Base-by-base conservation (phyloP, 495 filamentous ascomycete genomes). In the Penicillium malachiteum region DNA sequence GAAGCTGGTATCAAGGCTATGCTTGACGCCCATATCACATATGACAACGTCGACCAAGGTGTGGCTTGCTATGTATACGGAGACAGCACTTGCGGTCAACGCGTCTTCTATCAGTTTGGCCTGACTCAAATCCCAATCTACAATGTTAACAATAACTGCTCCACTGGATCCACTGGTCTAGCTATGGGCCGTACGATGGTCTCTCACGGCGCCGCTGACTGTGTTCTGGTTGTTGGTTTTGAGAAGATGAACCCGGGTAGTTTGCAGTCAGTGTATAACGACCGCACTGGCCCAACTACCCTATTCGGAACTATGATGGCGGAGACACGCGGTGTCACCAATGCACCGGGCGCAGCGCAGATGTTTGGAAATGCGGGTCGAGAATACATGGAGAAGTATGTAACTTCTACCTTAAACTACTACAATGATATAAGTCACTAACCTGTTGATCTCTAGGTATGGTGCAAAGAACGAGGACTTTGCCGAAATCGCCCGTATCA, bases 91-190 rank as follows among this genome's bases (percentile, higher is more conserved):
- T 93, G 89, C 64, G 94, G 94, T 26, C 94, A 98, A 80, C 86
- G 94, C 45, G 92, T 97, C 58, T 97, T 98, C 78, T 98, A 98
- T 72, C 94, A 98, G 75, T 96, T 97, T 70, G 94, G 94, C 71
- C 91, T 97, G 84, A 97, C 91, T 33, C 79, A 87, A 63, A 97
- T 96, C 60, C 94, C 94, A 57, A 91, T 97, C 68, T 89, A 93
- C 79, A 97, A 97, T 67, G 90, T 96, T 66, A 96, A 96, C 81
- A 98, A 98, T 79, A 97, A 97, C 76, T 98, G 94, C 80, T 87
- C 89, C 0, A 97, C 94, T 1, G 94, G 94, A 3, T 88, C 85
- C 0, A 96, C 94, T 0, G 94, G 94, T 26, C 74, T 97, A 40
- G 82, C 85, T 59, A 86, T 97, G 84, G 94, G 84, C 4, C 81